Evolutionary conservation across 148 eudicot species (phyloP), one percentile per base, ranked within the genome.

Genomic region (Amaranthus palmeri): DNA sequence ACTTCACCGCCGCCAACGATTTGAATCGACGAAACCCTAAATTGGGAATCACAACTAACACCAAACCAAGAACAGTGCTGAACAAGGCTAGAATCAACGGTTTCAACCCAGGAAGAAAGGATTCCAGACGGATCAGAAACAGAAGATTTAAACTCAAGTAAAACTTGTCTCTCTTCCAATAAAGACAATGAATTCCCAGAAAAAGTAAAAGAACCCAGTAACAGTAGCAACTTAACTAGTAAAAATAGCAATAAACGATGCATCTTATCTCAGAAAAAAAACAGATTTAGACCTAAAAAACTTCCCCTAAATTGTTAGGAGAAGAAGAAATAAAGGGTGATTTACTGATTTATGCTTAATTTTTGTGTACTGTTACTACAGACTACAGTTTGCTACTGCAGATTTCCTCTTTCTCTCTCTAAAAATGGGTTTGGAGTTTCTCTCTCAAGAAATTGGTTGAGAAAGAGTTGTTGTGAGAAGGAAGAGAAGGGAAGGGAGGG

Each of bases 1-100:
- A 5, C 59, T 51, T 50, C 51, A 53, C 76, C 74, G 14, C 70
- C 75, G 47, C 86, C 88, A 49, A 47, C 54, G 67, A 90, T 73
- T 7, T 68, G 59, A 17, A 90, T 73, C 14, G 72, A 79, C 12
- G 71, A 62, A 85, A 88, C 90, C 83, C 90, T 83, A 69, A 67
- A 73, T 61, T 78, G 69, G 0, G 67, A 69, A 65, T 77, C 78
- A 68, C 92, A 88, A 49, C 67, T 72, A 9, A 85, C 83, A 4
- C 92, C 92, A 15, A 15, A 18, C 92, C 89, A 85, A 1, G 80
- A 71, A 73, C 88, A 87, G 48, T 87, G 80, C n/a, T 74, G 61
- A 4, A 2, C 40, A 54, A 17, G 8, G 12, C 41, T 48, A 42
- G 70, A 63, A 44, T 70, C 70, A 53, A 54, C 72, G 9, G 12